These are phyloP conservation scores for Osmozyma mogii DNA, from an alignment of 805 yeast species.

Conservation along the genomic window DNA sequence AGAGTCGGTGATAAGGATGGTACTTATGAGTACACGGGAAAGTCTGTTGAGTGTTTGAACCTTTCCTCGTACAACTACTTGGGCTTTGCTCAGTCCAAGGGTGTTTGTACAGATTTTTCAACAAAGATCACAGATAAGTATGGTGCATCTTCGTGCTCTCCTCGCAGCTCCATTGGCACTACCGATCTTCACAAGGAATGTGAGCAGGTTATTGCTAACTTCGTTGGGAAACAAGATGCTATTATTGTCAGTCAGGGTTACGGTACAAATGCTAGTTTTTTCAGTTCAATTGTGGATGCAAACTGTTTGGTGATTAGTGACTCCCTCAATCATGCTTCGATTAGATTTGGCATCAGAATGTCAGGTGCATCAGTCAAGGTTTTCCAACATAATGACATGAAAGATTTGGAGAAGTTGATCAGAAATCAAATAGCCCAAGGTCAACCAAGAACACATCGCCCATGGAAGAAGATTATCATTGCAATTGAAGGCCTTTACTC, in stretches of 20 bases:
- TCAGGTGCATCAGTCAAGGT: constrained; percentile 91
- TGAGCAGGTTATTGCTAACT: constrained; percentile 71
- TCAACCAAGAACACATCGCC: constrained; percentile 91
- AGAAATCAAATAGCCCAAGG: constrained; percentile 88
- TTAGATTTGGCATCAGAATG: constrained; percentile 87
- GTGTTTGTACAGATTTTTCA: constrained; percentile 80
- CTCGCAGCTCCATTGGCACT: constrained; percentile 70
- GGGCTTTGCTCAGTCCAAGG: constrained; percentile 95
- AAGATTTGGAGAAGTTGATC: constrained; percentile 61
- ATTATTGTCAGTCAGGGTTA: constrained; percentile 89
- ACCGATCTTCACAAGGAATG: constrained; percentile 66
- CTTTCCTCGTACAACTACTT: constrained; percentile 87
- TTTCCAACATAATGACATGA: constrained; percentile 88
- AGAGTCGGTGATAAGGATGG: constrained; percentile 59
- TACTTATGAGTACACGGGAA: constrained; percentile 64
- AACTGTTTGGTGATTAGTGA: constrained; percentile 90
- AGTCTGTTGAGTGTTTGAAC: constrained; percentile 70
- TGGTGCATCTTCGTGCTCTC: constrained; percentile 75
- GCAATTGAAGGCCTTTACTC: constrained; percentile 91
- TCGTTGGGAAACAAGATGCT: constrained; percentile 86
- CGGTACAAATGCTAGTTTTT: constrained; percentile 87
- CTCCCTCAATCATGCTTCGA: constrained; percentile 91
- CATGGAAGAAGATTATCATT: constrained; percentile 82
- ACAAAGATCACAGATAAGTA: constrained; percentile 52
- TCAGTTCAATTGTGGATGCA: constrained; percentile 74